A percentile compares a stretch with the other conserved stretches of the same genome.
Conservation (phyloP, 305 asterid genomes). For the Withania somnifera region DNA sequence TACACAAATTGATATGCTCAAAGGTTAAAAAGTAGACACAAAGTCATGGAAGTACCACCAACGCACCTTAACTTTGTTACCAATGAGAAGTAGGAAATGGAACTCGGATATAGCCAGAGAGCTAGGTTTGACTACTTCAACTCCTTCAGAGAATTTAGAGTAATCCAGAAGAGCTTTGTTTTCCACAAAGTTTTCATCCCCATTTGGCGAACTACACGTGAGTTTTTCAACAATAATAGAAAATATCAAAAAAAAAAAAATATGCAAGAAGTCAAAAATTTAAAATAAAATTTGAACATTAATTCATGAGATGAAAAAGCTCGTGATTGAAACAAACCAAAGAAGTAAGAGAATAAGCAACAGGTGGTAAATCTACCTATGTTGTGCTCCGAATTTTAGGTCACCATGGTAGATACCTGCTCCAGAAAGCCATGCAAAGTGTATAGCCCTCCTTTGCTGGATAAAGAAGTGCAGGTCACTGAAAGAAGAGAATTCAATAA, state of each 20-base stretch:
- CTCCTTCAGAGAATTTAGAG: constrained; percentile 72
- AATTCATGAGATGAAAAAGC: neutral
- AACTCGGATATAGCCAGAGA: constrained; percentile 85
- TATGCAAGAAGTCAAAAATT: neutral
- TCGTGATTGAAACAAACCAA: neutral
- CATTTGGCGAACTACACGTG: constrained; percentile 63
- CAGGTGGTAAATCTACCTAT: constrained; percentile 41
- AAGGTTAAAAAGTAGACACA: constrained; percentile 5
- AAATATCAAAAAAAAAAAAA: neutral
- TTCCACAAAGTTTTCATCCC: constrained; percentile 97
- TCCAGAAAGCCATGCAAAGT: constrained; percentile 99
- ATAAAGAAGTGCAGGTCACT: constrained; percentile 93
- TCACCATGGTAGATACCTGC: constrained; percentile 96
- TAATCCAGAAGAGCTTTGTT: constrained; percentile 93
- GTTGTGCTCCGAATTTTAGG: constrained; percentile 82
- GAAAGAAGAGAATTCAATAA: constrained; percentile 28
- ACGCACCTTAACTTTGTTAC: constrained; percentile 89
- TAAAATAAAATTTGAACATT: neutral
- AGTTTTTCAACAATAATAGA: constrained; percentile 16
- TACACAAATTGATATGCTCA: neutral
- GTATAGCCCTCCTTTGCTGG: constrained; percentile 83
- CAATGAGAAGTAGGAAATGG: constrained; percentile 92
- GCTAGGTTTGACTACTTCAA: constrained; percentile 71
- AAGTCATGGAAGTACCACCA: constrained; percentile 5
- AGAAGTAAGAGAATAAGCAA: neutral